A percentile compares a stretch with the other conserved stretches of the same genome.
Evolutionary conservation across 2,329 filamentous ascomycete genomes (phyloP).

Genomic region (Microcera coccophila): DNA sequence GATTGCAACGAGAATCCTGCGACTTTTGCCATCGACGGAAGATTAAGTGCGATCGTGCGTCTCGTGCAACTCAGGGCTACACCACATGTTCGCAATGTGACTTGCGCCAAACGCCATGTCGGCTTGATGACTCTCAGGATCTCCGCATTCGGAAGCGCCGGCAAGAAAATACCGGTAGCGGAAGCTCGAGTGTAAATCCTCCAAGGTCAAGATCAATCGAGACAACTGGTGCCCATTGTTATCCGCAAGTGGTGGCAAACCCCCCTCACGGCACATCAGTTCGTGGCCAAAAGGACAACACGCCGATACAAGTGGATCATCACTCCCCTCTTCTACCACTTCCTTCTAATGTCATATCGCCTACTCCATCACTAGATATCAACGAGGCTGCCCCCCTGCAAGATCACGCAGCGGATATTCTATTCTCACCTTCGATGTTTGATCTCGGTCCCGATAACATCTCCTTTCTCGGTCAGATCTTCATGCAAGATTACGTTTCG

Average conservation of each 20-base stretch:
- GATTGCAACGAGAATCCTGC: slow-evolving; percentile 8
- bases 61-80: slow-evolving; percentile 14
- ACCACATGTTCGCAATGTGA: slow-evolving; percentile 21
- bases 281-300: too few species aligned
- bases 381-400: too few species aligned
- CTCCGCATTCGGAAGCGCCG: neutral
- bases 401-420: too few species aligned
- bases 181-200: too few species aligned
- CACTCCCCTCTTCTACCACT: too few species aligned
- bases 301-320: too few species aligned
- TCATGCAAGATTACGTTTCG: slow-evolving; percentile 14
- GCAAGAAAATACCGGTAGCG: neutral
- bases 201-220: too few species aligned
- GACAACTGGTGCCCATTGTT: too few species aligned
- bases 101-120: slow-evolving; percentile 14
- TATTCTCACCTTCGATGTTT: slow-evolving; percentile 4
- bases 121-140: slow-evolving; percentile 10
- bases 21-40: slow-evolving; percentile 17
- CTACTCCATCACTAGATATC: too few species aligned
- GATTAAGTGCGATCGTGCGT: slow-evolving; percentile 23
- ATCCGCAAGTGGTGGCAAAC: too few species aligned
- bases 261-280: too few species aligned
- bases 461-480: slow-evolving; percentile 24
- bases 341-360: too few species aligned
- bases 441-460: slow-evolving; percentile 22